Base-by-base conservation (phyloP, 129 eudicot species). In the Tagetes erecta region DNA sequence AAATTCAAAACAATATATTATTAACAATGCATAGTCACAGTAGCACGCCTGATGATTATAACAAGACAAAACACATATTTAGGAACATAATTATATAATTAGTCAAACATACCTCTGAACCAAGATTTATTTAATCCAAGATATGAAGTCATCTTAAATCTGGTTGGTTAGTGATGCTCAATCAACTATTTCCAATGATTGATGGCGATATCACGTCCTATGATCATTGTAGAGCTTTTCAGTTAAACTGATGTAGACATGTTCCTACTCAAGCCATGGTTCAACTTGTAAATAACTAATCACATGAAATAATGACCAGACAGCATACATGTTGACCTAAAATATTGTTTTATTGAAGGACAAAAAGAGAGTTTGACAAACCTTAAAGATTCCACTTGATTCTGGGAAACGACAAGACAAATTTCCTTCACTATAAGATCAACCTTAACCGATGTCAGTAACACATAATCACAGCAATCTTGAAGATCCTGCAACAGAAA, bases 341-440 rank as follows among this genome's bases (percentile, higher is more conserved):
- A 45, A 59, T 36, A 35, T 76, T 73, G 37, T 53, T 53, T 49
- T 36, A 71, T 33, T 59, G 50, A 66, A 12, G 27, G 72, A 66
- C 12, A 67, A 55, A 59, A 64, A 71, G 41, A 40, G 70, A 20
- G 67, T 78, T 72, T 68, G 63, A 67, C 79, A 14, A 76, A 80
- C 79, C 62, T 50, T 44, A 76, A 60, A 80, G 83, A 80, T 86
- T 81, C 84, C 78, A 33, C 64, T 72, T 62, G 86, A 83, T 83
- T 75, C 88, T 81, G 31, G 3, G 67, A 67, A 75, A 65, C 35
- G 41, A 58, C 7, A 70, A 71, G 70, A 78, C 75, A 76, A 74
- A 42, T 12, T 1, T 4, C 76, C 10, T 68, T 70, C 39, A 50
- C 75, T 86, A 86, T 86, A 86, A 78, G 81, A 83, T 67, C 69